Evolutionary conservation across 345 rosid species (phyloP).

Genomic region (Geranium brycei): DNA sequence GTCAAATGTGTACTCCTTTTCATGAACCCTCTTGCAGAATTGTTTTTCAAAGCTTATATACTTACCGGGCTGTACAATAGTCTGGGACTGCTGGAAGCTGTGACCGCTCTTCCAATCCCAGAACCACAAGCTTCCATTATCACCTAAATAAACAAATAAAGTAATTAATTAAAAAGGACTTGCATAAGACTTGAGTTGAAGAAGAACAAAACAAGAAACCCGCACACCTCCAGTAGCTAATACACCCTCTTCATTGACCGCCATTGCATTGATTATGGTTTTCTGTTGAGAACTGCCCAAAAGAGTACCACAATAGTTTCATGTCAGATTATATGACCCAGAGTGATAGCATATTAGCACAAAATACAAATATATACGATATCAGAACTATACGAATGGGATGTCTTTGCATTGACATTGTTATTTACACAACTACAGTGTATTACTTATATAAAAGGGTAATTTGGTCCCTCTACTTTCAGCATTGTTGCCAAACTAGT

Average conservation of each 20-base stretch:
- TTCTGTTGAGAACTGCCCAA: conserved; percentile 89
- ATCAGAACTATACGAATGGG: background rate
- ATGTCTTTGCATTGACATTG: background rate
- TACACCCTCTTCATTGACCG: conserved; percentile 91
- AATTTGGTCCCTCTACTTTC: too few relatives aligned
- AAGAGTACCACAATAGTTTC: background rate
- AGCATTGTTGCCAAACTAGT: too few relatives aligned
- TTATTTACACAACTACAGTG: too few relatives aligned
- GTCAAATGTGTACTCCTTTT: background rate
- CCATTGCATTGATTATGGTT: conserved; percentile 88
- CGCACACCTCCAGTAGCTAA: conserved; percentile 90
- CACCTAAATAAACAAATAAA: conserved; percentile 35
- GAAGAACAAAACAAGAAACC: background rate
- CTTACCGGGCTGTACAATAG: conserved; percentile 90
- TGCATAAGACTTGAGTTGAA: too few relatives aligned
- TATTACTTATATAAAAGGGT: too few relatives aligned
- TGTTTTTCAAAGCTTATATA: background rate
- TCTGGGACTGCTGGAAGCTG: conserved; percentile 88
- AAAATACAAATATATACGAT: background rate
- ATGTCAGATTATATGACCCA: background rate
- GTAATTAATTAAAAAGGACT: conserved; percentile 3
- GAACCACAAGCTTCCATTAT: conserved; percentile 96
- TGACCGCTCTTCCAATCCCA: conserved; percentile 99
- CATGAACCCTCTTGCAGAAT: background rate
- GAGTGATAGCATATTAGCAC: background rate